Evolutionary conservation across 352 stramenopile genomes (phyloP).

Genomic region (Globisporangium cylindrosporum): DNA sequence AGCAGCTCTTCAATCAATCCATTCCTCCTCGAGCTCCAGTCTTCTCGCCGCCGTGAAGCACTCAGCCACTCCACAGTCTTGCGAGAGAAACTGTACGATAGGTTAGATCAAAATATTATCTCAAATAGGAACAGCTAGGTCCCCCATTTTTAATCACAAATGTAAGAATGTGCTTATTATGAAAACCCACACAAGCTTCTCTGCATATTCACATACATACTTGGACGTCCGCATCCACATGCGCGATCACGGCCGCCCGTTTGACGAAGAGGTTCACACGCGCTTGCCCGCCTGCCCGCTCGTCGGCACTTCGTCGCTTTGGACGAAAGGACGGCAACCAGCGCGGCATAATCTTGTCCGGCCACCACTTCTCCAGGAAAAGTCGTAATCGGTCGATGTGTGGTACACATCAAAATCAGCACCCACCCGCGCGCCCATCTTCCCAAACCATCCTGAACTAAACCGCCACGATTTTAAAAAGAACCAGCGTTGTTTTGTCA

Average conservation of each 20-base stretch:
- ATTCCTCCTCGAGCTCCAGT: constrained; percentile 11
- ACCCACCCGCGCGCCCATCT: neutral
- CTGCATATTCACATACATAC: neutral
- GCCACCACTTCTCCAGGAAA: constrained; percentile 6
- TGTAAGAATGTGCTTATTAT: constrained; percentile 10
- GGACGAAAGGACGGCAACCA: constrained; percentile 8
- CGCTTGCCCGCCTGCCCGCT: too few relatives aligned
- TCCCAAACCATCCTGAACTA: neutral
- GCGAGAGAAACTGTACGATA: constrained; percentile 52
- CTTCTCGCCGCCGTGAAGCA: constrained; percentile 13
- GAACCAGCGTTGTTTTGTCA: neutral
- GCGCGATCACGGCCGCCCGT: neutral
- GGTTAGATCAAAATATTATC: constrained; percentile 40
- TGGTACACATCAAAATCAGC: constrained; percentile 4
- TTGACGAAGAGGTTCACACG: neutral
- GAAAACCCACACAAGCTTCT: neutral
- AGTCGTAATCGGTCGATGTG: constrained; percentile 1
- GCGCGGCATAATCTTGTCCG: neutral
- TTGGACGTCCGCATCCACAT: neutral
- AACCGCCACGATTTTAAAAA: constrained; percentile 2
- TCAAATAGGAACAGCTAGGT: constrained; percentile 14
- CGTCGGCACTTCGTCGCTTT: neutral
- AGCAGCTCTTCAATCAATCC: neutral
- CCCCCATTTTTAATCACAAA: constrained; percentile 11
- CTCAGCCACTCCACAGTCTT: constrained; percentile 20